Percentiles rank a stretch among this genome's conserved stretches.
Evolutionary conservation across 2,329 filamentous ascomycete species (phyloP).

Genomic region (Colletotrichum abscissum): DNA sequence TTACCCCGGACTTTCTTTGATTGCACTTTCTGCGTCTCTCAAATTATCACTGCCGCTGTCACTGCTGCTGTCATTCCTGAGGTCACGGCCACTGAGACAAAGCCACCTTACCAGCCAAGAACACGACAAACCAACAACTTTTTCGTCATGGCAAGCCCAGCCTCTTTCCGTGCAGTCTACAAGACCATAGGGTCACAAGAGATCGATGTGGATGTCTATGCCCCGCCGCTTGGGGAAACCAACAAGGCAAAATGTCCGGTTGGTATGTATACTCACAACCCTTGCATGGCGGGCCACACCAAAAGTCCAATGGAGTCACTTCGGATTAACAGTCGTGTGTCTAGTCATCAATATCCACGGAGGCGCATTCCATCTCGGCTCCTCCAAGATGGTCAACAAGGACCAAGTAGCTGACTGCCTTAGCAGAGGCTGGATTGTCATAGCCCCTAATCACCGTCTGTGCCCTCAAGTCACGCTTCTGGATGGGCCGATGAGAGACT

Average conservation of each 20-base stretch:
- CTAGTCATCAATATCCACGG: constrained; percentile 55
- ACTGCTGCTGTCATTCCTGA: neutral
- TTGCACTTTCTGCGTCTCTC: neutral
- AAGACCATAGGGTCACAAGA: constrained; percentile 42
- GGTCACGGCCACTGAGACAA: neutral
- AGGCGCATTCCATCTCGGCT: constrained; percentile 55
- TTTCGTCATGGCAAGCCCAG: constrained; percentile 30
- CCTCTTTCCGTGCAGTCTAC: constrained; percentile 42
- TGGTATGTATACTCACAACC: constrained; percentile 7
- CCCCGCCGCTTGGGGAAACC: constrained; percentile 34
- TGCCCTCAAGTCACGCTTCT: constrained; percentile 46
- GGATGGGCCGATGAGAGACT: constrained; percentile 46
- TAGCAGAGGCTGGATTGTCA: constrained; percentile 49
- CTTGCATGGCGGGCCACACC: neutral
- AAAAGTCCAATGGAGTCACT: neutral
- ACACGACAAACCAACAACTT: neutral
- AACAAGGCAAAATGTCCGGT: constrained; percentile 19
- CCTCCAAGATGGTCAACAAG: constrained; percentile 50
- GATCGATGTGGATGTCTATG: constrained; percentile 44
- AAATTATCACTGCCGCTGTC: neutral
- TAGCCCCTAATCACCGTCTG: constrained; percentile 47
- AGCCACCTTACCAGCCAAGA: neutral
- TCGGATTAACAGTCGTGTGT: neutral
- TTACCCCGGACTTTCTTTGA: constrained; percentile 10
- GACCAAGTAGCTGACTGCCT: constrained; percentile 52